Evolutionary conservation across 306 rosid genomes (phyloP).

Genomic region (Pterocarpus macrocarpus): DNA sequence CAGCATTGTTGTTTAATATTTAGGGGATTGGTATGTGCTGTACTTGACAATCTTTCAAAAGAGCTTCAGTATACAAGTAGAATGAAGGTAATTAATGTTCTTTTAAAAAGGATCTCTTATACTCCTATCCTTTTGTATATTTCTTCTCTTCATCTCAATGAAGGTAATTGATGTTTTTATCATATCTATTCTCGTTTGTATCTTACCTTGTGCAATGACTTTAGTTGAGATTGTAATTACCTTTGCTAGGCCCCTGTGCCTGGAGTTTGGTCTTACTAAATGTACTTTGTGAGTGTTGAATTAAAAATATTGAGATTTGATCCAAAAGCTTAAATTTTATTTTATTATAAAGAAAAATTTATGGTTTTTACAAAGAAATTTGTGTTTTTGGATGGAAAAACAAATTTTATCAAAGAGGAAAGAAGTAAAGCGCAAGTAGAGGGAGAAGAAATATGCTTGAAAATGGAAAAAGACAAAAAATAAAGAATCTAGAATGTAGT

Average conservation of each 20-base stretch:
- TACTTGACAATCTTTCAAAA: slow-evolving; percentile 75
- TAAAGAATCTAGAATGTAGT: slow-evolving; percentile 7
- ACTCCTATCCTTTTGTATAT: too few relatives aligned
- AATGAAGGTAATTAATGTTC: slow-evolving; percentile 68
- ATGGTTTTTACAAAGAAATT: too few relatives aligned
- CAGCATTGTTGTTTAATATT: slow-evolving; percentile 38
- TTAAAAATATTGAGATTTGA: slow-evolving; percentile 21
- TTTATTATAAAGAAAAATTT: too few relatives aligned
- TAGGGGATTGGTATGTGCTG: slow-evolving; percentile 70
- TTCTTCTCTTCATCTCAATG: slow-evolving; percentile 24
- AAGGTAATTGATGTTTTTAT: slow-evolving; percentile 63
- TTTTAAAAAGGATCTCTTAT: neutral
- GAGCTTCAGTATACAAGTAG: slow-evolving; percentile 75
- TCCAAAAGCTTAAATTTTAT: neutral
- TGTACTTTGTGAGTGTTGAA: neutral
- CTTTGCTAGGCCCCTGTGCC: neutral
- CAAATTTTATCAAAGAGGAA: neutral
- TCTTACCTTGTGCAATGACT: slow-evolving; percentile 12
- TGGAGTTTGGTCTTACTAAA: slow-evolving; percentile 13
- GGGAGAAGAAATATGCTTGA: slow-evolving; percentile 7
- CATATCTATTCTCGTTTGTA: neutral
- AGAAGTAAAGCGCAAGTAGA: neutral
- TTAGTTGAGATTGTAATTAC: slow-evolving; percentile 22
- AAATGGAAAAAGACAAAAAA: neutral
- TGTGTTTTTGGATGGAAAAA: neutral